Percentiles rank a stretch among this genome's conserved stretches.
Evolutionary conservation across 2,329 filamentous ascomycete species (phyloP).

Genomic region (Fusarium paranaense): DNA sequence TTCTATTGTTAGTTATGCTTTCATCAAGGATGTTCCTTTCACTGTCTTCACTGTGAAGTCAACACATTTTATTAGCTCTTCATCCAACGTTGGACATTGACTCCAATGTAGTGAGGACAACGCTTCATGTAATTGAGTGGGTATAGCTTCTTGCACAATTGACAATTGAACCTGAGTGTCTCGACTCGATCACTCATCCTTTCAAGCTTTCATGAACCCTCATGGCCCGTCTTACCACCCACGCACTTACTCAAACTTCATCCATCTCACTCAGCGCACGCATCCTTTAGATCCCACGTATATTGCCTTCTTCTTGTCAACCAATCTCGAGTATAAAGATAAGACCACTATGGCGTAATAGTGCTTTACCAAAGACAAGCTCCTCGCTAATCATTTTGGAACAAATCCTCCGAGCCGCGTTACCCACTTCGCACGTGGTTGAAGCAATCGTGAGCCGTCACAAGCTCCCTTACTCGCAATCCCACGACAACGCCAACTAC

Average conservation of each 20-base stretch:
- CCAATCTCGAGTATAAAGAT: not conserved
- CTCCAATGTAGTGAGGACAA: not conserved
- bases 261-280: not conserved
- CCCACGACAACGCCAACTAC: not conserved
- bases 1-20: not conserved
- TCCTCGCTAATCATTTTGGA: not conserved
- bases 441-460: not conserved
- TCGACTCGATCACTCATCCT: not conserved
- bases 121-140: not conserved
- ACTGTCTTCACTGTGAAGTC: not conserved
- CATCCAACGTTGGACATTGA: not conserved
- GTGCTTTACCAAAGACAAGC: not conserved
- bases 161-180: not conserved
- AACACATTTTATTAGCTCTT: not conserved
- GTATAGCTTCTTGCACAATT: not conserved
- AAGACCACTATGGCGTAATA: slow-evolving; percentile 6
- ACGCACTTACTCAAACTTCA: not conserved
- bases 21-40: not conserved
- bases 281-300: not conserved
- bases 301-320: not conserved
- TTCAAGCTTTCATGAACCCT: not conserved
- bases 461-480: not conserved
- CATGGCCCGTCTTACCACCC: not conserved
- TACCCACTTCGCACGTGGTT: not conserved
- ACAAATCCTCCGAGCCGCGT: not conserved